Evolutionary conservation across 2,329 filamentous ascomycete genomes (phyloP).

Genomic region (Cladosporium sp.): DNA sequence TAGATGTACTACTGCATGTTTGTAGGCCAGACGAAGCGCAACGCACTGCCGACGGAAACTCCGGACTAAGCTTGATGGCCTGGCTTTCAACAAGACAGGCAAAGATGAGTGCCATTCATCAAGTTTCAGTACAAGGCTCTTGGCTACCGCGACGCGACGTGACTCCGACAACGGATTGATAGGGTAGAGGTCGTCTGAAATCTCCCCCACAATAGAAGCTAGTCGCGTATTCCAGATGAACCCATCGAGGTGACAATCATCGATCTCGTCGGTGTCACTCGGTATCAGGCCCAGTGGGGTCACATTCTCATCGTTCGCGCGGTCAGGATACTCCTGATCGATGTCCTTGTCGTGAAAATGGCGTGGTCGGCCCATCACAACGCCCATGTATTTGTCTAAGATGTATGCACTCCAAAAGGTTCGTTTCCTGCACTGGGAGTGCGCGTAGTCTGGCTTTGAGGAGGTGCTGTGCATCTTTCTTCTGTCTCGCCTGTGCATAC

Average conservation of each 20-base stretch:
- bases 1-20: constrained; percentile 39
- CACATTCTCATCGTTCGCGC: constrained; percentile 60
- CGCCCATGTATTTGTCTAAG: constrained; percentile 62
- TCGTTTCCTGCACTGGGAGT: constrained; percentile 55
- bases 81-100: constrained; percentile 46
- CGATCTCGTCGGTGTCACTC: constrained; percentile 19
- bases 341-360: constrained; percentile 65
- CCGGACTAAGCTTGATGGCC: constrained; percentile 49
- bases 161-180: constrained; percentile 36
- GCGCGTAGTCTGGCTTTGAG: constrained; percentile 43
- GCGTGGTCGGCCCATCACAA: constrained; percentile 62
- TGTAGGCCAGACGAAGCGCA: constrained; percentile 36
- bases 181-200: constrained; percentile 37
- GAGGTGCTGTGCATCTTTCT: not conserved
- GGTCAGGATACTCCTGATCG: constrained; percentile 59
- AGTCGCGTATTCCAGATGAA: constrained; percentile 49
- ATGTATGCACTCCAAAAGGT: constrained; percentile 65
- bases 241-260: constrained; percentile 55
- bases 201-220: constrained; percentile 35
- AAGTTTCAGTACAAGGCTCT: constrained; percentile 42
- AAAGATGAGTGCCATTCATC: constrained; percentile 36
- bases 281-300: constrained; percentile 39
- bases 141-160: constrained; percentile 42
- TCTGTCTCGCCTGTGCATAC: constrained; percentile 20
- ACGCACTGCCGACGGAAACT: constrained; percentile 42